Evolutionary conservation across 331 rosid genomes (phyloP), one percentile per base, ranked within the genome.

Genomic region (Erythrophleum ivorense): DNA sequence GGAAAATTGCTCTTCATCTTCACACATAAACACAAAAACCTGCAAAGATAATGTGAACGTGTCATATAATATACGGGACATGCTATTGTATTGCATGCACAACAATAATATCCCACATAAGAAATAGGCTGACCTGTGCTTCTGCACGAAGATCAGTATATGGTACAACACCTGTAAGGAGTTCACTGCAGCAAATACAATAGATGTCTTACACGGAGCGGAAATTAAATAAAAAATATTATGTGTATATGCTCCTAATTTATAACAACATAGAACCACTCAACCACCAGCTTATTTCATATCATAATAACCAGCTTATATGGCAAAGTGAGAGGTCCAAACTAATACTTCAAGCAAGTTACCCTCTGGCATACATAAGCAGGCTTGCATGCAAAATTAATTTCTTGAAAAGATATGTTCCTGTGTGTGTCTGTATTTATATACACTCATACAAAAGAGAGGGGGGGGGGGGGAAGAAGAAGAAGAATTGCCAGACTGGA

Each of bases 61-160:
- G 49, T 76, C 59, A 62, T 62, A 81, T 71, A 50, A 74, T 71
- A 71, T 29, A 82, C 33, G 45, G 41, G 49, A 75, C 9, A 10
- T 55, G 12, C 50, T 55, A 64, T 45, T 50, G 50, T 38, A 73
- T 66, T 75, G 34, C 36, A 41, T 52, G 38, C 13, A 43, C 48
- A 73, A 67, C 72, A 77, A 77, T 18, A 43, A 71, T 73, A 53
- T 38, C 75, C 75, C n/a, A 36, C 34, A 38, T 46, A 78, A 46
- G 57, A 76, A n/a, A 71, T 43, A 73, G 73, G 68, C 90, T 75
- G 65, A 94, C 97, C 94, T 95, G 97, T 1, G 95, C 92, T 88
- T 92, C 98, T 49, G 97, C 85, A 71, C 97, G 95, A 81, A 95
- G 98, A 93, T 93, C 98, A 19, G 99, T 93, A 75, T 95, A 92